These are phyloP conservation scores for Globisporangium paroecandrum DNA, from an alignment of 352 stramenopile species.

Conservation along the genomic window DNA sequence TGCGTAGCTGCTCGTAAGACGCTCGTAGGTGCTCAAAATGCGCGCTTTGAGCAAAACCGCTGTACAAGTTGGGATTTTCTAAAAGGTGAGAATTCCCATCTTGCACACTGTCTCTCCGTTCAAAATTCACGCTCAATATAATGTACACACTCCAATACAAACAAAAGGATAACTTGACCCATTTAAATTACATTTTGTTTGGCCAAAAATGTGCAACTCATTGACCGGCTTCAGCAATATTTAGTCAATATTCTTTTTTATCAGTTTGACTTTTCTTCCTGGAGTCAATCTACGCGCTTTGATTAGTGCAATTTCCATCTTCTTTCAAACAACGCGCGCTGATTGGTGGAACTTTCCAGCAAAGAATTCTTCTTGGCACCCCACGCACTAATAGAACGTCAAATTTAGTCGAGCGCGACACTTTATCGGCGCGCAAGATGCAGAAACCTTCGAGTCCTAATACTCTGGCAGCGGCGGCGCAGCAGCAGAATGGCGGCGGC, in stretches of 20 bases:
- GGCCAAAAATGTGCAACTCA: too few relatives aligned
- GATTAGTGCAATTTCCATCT: neutral
- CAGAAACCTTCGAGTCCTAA: constrained; percentile 85
- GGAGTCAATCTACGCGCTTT: neutral
- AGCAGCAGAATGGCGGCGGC: constrained; percentile 17
- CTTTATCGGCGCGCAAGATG: constrained; percentile 24
- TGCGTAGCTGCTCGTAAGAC: neutral
- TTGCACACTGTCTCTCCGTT: constrained; percentile 2
- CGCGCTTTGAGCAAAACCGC: neutral
- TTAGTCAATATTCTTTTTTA: neutral
- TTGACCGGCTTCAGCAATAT: too few relatives aligned
- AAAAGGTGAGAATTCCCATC: neutral
- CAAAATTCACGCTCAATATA: constrained; percentile 8
- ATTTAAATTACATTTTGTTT: neutral
- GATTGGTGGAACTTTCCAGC: neutral
- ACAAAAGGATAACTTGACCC: neutral
- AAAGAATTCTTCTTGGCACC: neutral
- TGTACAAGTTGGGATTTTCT: neutral
- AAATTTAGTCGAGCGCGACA: constrained; percentile 46
- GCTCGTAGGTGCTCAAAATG: neutral
- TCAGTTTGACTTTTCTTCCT: neutral
- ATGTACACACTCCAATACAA: neutral
- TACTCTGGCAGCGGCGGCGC: constrained; percentile 28
- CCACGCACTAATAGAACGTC: constrained; percentile 46
- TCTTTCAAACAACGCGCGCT: neutral